phyloP scores from a whole-genome alignment of 1,139 yeast genomes.

The Candida freyschussii region DNA sequence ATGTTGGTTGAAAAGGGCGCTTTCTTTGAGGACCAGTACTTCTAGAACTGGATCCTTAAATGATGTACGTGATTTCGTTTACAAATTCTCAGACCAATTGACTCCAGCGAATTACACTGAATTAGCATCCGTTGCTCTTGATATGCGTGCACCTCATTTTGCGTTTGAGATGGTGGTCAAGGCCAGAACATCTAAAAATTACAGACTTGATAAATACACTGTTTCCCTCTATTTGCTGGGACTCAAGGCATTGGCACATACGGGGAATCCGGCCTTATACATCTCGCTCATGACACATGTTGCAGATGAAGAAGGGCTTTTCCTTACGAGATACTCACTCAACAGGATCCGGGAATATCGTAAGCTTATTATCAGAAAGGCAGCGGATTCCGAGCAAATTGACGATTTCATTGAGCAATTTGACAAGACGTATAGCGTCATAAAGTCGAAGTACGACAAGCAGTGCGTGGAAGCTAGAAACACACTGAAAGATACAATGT shows the following conservation, averaged over 20 bases:
- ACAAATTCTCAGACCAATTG: slow-evolving; percentile 5
- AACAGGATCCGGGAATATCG: slow-evolving; percentile 1
- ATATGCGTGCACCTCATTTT: slow-evolving; percentile 3
- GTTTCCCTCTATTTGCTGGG: slow-evolving; percentile 8
- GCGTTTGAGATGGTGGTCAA: slow-evolving; percentile 12
- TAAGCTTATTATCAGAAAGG: slow-evolving; percentile 2
- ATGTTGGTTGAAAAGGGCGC: slow-evolving; percentile 7
- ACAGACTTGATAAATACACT: slow-evolving; percentile 4
- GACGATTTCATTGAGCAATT: slow-evolving; percentile 3
- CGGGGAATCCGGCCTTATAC: slow-evolving; percentile 2
- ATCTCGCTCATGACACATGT: slow-evolving; percentile 6
- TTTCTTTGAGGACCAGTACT: neutral
- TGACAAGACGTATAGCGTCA: neutral
- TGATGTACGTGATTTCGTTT: slow-evolving; percentile 12
- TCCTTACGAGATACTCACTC: neutral
- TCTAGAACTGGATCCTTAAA: neutral
- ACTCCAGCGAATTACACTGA: slow-evolving; percentile 8
- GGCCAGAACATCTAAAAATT: slow-evolving; percentile 9
- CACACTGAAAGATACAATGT: slow-evolving; percentile 3
- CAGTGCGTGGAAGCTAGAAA: neutral
- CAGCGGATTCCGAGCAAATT: slow-evolving; percentile 1
- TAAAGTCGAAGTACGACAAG: slow-evolving; percentile 2
- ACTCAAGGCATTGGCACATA: slow-evolving; percentile 8
- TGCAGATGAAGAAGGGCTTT: slow-evolving; percentile 4
- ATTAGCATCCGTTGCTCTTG: slow-evolving; percentile 10